Percentiles rank a stretch among this genome's conserved stretches.
Evolutionary conservation across 495 filamentous ascomycete species (phyloP).

Genomic region (Lasiosphaeris hirsuta): DNA sequence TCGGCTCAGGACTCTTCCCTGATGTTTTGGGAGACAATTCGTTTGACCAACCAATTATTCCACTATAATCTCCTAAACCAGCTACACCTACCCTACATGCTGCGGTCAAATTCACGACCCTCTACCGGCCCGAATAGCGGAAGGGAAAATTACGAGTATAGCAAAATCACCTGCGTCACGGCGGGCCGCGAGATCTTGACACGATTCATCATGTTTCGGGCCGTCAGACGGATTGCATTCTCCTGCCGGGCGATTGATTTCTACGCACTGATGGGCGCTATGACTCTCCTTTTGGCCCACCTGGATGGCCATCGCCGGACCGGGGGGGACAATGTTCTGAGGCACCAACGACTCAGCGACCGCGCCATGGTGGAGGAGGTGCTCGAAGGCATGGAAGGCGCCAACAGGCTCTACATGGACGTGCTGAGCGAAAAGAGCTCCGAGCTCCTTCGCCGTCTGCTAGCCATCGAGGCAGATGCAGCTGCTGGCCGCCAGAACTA

Average conservation of each 20-base stretch:
- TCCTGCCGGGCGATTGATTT: slow-evolving; percentile 40
- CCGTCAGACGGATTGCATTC: slow-evolving; percentile 14
- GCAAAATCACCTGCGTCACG: slow-evolving; percentile 34
- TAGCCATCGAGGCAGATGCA: slow-evolving; percentile 36
- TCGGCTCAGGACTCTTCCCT: slow-evolving; percentile 19
- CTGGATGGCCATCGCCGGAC: slow-evolving; percentile 8
- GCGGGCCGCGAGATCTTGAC: slow-evolving; percentile 38
- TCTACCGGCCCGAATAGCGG: background rate
- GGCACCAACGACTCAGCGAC: slow-evolving; percentile 42
- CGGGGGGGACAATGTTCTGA: slow-evolving; percentile 20
- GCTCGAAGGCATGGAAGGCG: slow-evolving; percentile 37
- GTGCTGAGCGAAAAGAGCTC: slow-evolving; percentile 31
- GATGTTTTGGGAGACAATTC: slow-evolving; percentile 26
- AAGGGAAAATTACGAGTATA: slow-evolving; percentile 28
- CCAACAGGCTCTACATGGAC: slow-evolving; percentile 32
- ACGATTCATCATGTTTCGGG: slow-evolving; percentile 37
- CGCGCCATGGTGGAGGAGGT: slow-evolving; percentile 44
- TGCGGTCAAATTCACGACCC: slow-evolving; percentile 6
- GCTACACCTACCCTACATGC: slow-evolving; percentile 38
- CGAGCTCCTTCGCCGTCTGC: slow-evolving; percentile 31
- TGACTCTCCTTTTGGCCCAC: slow-evolving; percentile 29
- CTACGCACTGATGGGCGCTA: slow-evolving; percentile 32
- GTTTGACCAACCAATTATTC: slow-evolving; percentile 31
- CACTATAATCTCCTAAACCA: slow-evolving; percentile 34
- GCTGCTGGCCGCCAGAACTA: slow-evolving; percentile 15